Conservation (phyloP, 257 asterid genomes). For the Misopates orontium region DNA sequence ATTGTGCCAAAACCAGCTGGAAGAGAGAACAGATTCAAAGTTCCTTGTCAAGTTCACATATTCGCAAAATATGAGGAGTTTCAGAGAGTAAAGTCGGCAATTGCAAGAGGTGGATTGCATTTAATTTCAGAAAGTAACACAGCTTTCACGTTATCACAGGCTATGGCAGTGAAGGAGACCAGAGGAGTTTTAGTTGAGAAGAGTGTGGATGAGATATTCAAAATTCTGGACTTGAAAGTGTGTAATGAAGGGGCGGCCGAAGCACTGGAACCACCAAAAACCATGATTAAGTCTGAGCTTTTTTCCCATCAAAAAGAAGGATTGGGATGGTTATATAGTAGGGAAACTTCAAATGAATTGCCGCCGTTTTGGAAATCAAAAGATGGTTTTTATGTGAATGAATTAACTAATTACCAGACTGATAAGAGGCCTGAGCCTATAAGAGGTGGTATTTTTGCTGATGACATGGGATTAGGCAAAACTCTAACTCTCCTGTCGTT, state of each 20-base stretch:
- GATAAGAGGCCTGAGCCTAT: constrained; percentile 49
- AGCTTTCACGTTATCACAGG: constrained; percentile 43
- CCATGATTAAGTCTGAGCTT: constrained; percentile 47
- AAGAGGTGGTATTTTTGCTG: constrained; percentile 69
- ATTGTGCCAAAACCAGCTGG: constrained; percentile 51
- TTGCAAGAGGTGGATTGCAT: constrained; percentile 43
- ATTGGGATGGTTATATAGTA: constrained; percentile 51
- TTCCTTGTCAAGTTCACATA: constrained; percentile 58
- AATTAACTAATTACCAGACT: constrained; percentile 43
- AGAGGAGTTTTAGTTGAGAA: constrained; percentile 29
- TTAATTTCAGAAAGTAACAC: constrained; percentile 38
- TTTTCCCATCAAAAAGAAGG: constrained; percentile 65
- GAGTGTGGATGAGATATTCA: constrained; percentile 52
- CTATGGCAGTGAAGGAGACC: constrained; percentile 35
- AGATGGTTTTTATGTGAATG: constrained; percentile 43
- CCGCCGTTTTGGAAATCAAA: constrained; percentile 66
- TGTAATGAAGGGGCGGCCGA: constrained; percentile 34
- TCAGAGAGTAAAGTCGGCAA: constrained; percentile 36
- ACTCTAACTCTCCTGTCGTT: constrained; percentile 59
- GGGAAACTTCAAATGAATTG: constrained; percentile 52
- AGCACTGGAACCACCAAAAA: constrained; percentile 53
- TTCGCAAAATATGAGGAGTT: constrained; percentile 46
- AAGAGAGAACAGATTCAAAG: constrained; percentile 28
- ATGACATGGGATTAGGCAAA: constrained; percentile 75
- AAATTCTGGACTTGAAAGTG: constrained; percentile 43